phyloP scores from a whole-genome alignment of 1,139 yeast species.

The Debaryomyces psychrophilus region DNA sequence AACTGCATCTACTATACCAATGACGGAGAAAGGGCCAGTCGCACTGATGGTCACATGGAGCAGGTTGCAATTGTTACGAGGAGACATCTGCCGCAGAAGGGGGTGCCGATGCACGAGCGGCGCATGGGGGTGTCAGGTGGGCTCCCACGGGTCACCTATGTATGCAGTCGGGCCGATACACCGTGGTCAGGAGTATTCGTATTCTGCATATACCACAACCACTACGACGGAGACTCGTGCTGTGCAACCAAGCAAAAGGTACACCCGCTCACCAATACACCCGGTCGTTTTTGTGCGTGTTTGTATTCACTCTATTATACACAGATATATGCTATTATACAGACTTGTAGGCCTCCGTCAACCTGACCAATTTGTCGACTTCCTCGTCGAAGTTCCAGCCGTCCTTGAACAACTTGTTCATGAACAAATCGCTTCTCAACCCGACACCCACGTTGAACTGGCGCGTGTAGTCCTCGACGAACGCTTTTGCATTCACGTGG shows the following conservation, averaged over 20 bases:
- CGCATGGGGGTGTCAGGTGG: too few relatives aligned
- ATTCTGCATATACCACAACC: too few relatives aligned
- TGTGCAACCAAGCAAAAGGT: neutral
- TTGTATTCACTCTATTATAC: neutral
- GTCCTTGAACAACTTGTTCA: constrained; percentile 24
- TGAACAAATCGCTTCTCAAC: constrained; percentile 31
- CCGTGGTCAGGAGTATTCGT: neutral
- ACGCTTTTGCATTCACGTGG: constrained; percentile 11
- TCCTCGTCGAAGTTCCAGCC: constrained; percentile 21
- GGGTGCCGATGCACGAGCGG: neutral
- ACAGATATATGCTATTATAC: constrained; percentile 1
- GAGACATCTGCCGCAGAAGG: neutral
- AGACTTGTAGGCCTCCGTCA: constrained; percentile 9
- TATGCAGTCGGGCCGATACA: neutral
- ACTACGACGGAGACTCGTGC: neutral
- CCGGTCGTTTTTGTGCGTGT: too few relatives aligned
- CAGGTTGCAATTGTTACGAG: neutral
- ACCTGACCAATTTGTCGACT: constrained; percentile 17
- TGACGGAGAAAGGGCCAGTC: neutral
- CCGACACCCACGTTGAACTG: constrained; percentile 19
- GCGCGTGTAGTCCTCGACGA: constrained; percentile 13
- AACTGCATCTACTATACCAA: neutral
- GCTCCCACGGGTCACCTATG: too few relatives aligned
- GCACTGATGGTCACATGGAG: neutral
- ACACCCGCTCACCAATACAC: too few relatives aligned